Percentiles rank a stretch among this genome's conserved stretches.
Conservation (phyloP, 345 rosid genomes). For the Draba incana region DNA sequence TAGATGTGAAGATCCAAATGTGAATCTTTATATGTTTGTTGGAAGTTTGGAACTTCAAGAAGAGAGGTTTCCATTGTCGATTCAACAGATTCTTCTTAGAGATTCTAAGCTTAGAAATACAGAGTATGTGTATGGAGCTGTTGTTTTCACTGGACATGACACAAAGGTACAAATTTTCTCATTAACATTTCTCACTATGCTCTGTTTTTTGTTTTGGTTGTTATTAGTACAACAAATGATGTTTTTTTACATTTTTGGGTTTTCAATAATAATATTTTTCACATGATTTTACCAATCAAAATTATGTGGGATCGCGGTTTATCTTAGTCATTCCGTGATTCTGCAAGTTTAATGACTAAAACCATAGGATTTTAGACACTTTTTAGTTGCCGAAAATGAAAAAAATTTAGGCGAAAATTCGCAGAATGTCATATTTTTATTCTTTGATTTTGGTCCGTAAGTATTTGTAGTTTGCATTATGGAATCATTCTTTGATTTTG, state of each 20-base stretch:
- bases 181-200: background rate
- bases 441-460: too few relatives aligned
- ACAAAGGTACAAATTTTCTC: conserved; percentile 54
- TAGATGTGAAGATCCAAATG: conserved; percentile 94
- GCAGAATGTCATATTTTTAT: too few relatives aligned
- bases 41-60: conserved; percentile 70
- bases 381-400: too few relatives aligned
- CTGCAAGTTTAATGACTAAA: too few relatives aligned
- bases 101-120: conserved; percentile 91
- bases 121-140: conserved; percentile 77
- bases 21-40: conserved; percentile 77
- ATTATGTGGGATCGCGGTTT: too few relatives aligned
- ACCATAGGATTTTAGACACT: too few relatives aligned
- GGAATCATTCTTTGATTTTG: too few relatives aligned
- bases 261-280: background rate
- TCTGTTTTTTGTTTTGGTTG: background rate
- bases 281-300: background rate
- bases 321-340: too few relatives aligned
- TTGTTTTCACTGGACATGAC: conserved; percentile 89
- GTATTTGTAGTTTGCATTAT: too few relatives aligned
- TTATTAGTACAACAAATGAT: background rate
- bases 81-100: conserved; percentile 86
- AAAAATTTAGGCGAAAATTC: too few relatives aligned
- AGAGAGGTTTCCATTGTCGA: conserved; percentile 64
- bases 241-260: background rate